phyloP scores from a whole-genome alignment of 2,329 filamentous ascomycete genomes.

The Drechslerella coelobrocha region DNA sequence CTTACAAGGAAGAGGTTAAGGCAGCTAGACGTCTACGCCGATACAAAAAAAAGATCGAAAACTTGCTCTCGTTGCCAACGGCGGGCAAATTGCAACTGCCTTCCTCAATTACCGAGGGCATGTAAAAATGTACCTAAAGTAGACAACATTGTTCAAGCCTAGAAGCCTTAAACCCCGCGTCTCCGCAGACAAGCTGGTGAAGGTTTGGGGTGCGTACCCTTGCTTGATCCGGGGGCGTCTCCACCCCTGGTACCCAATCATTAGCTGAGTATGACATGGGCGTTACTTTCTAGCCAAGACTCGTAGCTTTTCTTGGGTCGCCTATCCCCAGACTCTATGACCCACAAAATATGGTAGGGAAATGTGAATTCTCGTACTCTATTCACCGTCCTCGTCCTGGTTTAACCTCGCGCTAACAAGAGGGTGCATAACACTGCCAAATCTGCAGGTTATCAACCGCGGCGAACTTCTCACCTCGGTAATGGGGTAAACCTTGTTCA shows the following conservation, averaged over 20 bases:
- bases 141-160: slow-evolving; percentile 4
- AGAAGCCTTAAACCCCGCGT: slow-evolving; percentile 44
- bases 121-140: slow-evolving; percentile 3
- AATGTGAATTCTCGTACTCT: slow-evolving; percentile 27
- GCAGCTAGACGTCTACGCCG: background rate
- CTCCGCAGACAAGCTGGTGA: slow-evolving; percentile 42
- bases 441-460: slow-evolving; percentile 41
- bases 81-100: slow-evolving; percentile 27
- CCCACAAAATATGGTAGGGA: too few relatives aligned
- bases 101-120: slow-evolving; percentile 48
- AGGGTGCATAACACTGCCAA: background rate
- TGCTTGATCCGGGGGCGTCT: slow-evolving; percentile 34
- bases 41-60: too few relatives aligned
- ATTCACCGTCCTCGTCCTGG: slow-evolving; percentile 11
- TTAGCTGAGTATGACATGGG: background rate
- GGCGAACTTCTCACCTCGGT: slow-evolving; percentile 49
- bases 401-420: slow-evolving; percentile 29
- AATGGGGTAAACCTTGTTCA: slow-evolving; percentile 42
- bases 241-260: slow-evolving; percentile 30
- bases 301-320: slow-evolving; percentile 41
- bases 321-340: slow-evolving; percentile 39
- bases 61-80: too few relatives aligned
- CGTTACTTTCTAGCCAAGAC: slow-evolving; percentile 19
- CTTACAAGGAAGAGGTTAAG: slow-evolving; percentile 22
- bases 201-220: slow-evolving; percentile 35